Percentiles rank a stretch among this genome's conserved stretches.
Conservation (phyloP, 2,329 filamentous ascomycete genomes). For the Botrytis porri region DNA sequence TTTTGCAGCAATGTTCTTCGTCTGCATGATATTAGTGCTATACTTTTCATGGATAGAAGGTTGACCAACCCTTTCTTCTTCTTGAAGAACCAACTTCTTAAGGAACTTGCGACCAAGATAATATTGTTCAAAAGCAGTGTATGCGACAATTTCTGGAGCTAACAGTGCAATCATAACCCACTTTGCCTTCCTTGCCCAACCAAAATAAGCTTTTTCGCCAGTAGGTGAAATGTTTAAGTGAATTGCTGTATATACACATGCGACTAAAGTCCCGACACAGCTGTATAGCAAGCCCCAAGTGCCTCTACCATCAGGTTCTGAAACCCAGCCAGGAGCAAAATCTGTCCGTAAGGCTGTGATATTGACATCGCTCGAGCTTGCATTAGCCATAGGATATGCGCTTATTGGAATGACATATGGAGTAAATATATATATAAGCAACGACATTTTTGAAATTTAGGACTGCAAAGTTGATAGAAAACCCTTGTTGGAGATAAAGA, state of each 20-base stretch:
- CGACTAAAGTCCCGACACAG: conserved; percentile 17
- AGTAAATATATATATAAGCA: neutral
- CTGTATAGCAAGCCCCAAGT: conserved; percentile 18
- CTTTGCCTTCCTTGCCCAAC: conserved; percentile 17
- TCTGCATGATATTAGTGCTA: neutral
- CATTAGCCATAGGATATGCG: neutral
- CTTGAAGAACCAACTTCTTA: neutral
- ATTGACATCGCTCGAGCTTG: neutral
- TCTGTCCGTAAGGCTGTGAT: neutral
- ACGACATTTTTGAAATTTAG: neutral
- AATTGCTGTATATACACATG: conserved; percentile 24
- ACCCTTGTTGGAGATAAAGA: no score
- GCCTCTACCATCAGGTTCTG: neutral
- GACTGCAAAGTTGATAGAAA: neutral
- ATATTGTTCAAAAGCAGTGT: conserved; percentile 20
- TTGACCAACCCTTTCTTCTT: neutral
- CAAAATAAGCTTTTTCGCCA: neutral
- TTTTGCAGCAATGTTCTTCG: neutral
- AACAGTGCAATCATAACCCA: conserved; percentile 22
- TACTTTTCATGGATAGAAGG: neutral
- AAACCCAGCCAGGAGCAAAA: neutral
- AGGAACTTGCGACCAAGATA: conserved; percentile 9
- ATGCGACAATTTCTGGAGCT: conserved; percentile 18
- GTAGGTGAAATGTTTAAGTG: conserved; percentile 21
- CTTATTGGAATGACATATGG: neutral